Evolutionary conservation across 768 basidiomycete species (phyloP), one percentile per base, ranked within the genome.

Genomic region (Wakefieldia striispora): DNA sequence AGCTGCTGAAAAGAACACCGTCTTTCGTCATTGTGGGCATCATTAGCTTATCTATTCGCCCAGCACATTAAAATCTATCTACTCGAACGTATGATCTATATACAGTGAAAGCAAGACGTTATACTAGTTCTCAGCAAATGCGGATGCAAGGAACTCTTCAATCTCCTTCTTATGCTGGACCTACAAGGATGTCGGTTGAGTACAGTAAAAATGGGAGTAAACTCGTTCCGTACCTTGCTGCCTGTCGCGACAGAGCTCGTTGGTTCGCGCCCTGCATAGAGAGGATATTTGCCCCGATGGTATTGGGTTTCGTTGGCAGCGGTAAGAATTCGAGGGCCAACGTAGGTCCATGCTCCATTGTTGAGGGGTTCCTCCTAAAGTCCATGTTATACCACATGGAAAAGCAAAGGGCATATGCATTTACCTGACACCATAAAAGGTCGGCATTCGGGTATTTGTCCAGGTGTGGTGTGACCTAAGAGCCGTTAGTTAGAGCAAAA

Each of bases 361-460:
- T 99, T 99, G 58, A 98, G 73, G 14, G 97, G 95, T 70, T 97
- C 93, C 72, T 97, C 94, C 79, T 84, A 63, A 43, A 59, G 34
- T 45, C 13, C 56, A 43, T 17, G 53, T 42, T 45, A 51, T 36
- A 38, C 14, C 19, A 35, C 20, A n/a, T 6, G 23, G 40, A 21
- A 39, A 38, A 5, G 14, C 1, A 9, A 26, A 16, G 1, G 4
- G 11, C 3, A 36, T n/a, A 34, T 9, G 8, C 21, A 1, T 5
- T 47, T 65, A 81, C 84, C 75, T 97, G 94, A 63, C 88, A 91
- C 95, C 95, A 97, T 40, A 93, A 75, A 34, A 95, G 67, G 56
- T 88, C 88, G 31, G 95, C 93, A 66, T 98, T 95, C 61, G 95
- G 92, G 75, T 97, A 98, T 70, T 84, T 83, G 75, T 99, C 97